These are phyloP conservation scores for Lachancea lanzarotensis DNA, from an alignment of 805 yeast species.

Conservation along the genomic window DNA sequence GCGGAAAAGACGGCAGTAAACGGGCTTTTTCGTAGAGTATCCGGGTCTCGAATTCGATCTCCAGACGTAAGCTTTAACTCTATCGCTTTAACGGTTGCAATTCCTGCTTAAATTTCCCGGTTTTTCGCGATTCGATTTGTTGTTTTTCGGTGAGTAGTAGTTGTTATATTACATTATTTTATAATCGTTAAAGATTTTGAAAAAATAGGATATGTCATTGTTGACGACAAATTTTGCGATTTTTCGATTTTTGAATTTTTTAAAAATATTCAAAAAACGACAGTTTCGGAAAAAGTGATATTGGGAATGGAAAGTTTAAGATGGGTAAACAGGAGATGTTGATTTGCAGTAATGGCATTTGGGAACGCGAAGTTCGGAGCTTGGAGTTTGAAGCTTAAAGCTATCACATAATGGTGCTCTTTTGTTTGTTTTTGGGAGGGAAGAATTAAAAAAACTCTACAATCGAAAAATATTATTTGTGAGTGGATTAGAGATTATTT, in stretches of 20 bases:
- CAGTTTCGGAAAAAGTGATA: background rate
- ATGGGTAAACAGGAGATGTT: too few relatives aligned
- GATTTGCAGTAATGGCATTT: too few relatives aligned
- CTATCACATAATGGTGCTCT: too few relatives aligned
- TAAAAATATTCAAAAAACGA: background rate
- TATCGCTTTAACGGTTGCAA: background rate
- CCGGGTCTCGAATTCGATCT: background rate
- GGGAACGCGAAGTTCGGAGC: too few relatives aligned
- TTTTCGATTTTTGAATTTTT: background rate
- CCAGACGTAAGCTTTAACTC: background rate
- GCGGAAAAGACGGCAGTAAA: background rate
- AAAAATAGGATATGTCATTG: background rate
- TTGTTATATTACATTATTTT: background rate
- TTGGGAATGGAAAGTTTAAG: too few relatives aligned
- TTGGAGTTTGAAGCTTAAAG: too few relatives aligned
- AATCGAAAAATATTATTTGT: too few relatives aligned
- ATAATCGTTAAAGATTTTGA: background rate
- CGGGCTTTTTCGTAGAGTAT: background rate
- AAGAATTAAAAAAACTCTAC: too few relatives aligned
- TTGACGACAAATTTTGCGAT: background rate
- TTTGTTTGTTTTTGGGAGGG: too few relatives aligned
- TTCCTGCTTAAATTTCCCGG: background rate
- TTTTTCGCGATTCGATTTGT: background rate
- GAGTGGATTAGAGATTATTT: too few relatives aligned
- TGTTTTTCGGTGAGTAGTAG: background rate